Evolutionary conservation across 2,329 filamentous ascomycete genomes (phyloP), one percentile per base, ranked within the genome.

Genomic region (Huntiella decipiens): DNA sequence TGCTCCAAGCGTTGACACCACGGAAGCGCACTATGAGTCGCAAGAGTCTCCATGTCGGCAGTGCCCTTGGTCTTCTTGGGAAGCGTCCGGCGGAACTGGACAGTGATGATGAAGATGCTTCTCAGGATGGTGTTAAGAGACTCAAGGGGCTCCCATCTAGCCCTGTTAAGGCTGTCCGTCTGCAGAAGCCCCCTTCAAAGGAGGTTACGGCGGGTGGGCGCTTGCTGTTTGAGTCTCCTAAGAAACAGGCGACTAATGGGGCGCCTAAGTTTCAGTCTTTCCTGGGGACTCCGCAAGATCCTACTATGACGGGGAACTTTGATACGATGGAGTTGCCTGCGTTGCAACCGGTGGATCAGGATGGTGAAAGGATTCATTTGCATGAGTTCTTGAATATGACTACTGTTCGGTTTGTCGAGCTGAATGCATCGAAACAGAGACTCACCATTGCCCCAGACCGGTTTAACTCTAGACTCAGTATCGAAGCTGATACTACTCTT

Each of bases 401-500:
- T 2, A 92, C 84, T 49, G 94, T 98, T 55, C 83, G 87, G 45
- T 98, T 98, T 63, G 95, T 98, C 82, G 91, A 98, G 58, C 68
- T 98, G 43, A 94, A 81, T n/a, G 94, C 88, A 0, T 95, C 87
- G 1, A 96, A 96, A 59, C 72, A 88, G 53, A 74, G 91, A 46
- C 82, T 92, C 54, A 96, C 88, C 0, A 77, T 80, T 39, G 80
- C 74, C 2, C 77, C 77, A 11, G 59, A 65, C 45, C 55, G 60
- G 10, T 57, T 66, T 15, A 63, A 63, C 16, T 56, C 61, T 5
- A 53, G 61, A 4, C 55, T 58, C 4, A 63, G 62, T 34, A 62
- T 55, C 5, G 62, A 66, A 49, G 71, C 75, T 22, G 68, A 74
- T 38, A 53, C 71, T 45, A 71, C 71, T 3, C 66, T 93, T 5